A percentile compares a stretch with the other conserved stretches of the same genome.
phyloP scores from a whole-genome alignment of 192 early-diverging fungal genomes.

The Blastocladiella britannica region DNA sequence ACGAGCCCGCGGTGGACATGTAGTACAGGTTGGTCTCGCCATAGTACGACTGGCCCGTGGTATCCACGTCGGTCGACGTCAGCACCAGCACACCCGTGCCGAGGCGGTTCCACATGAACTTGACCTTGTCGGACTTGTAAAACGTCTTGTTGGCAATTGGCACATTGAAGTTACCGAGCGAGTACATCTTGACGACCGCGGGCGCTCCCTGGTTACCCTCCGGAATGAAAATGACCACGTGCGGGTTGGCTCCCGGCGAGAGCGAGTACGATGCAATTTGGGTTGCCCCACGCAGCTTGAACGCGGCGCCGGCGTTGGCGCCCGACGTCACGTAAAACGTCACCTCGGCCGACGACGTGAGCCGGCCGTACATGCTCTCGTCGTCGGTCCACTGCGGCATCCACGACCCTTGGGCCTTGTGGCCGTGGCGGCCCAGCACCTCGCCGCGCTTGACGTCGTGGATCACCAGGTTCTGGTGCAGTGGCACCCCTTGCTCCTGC shows the following conservation, averaged over 20 bases:
- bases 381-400: slow-evolving; percentile 78
- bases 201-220: slow-evolving; percentile 58
- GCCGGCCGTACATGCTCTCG: slow-evolving; percentile 65
- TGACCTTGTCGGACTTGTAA: slow-evolving; percentile 78
- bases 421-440: neutral
- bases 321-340: slow-evolving; percentile 61
- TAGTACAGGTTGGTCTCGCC: slow-evolving; percentile 90
- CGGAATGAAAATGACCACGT: slow-evolving; percentile 77
- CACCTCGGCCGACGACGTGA: slow-evolving; percentile 58
- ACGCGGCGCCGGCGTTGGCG: slow-evolving; percentile 25
- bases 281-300: slow-evolving; percentile 47
- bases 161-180: slow-evolving; percentile 45
- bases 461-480: neutral
- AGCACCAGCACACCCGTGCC: slow-evolving; percentile 74
- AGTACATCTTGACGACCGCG: slow-evolving; percentile 70
- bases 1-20: slow-evolving; percentile 71
- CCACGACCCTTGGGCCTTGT: neutral
- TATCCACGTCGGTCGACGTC: slow-evolving; percentile 88
- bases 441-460: neutral
- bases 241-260: slow-evolving; percentile 61
- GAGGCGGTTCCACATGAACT: slow-evolving; percentile 81
- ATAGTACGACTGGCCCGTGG: slow-evolving; percentile 87
- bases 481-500: neutral
- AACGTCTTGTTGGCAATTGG: slow-evolving; percentile 79
- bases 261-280: slow-evolving; percentile 66